Base-by-base conservation (phyloP, 1,284 basidiomycete species). In the Moesziomyces sp. region DNA sequence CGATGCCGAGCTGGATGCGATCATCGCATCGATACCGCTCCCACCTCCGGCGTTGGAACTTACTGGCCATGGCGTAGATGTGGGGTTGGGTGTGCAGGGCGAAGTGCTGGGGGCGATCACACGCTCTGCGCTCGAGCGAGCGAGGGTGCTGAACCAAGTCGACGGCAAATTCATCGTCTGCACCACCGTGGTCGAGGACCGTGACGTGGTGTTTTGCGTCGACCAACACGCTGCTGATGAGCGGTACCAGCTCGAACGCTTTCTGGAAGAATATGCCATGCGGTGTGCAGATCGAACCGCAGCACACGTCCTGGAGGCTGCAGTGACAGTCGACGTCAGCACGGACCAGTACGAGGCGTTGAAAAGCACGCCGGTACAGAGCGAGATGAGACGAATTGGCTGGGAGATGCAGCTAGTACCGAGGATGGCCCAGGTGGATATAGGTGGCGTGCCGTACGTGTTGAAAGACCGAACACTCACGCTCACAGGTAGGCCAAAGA, bases 191-290 rank as follows among this genome's bases (percentile, higher is more conserved):
- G 50, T 48, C 8, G 1, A n/a, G 3, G 14, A 24, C 16, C 38
- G 47, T 45, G 10, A 83, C 19, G 70, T 78, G 0, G 72, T 97
- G 34, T 87, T 94, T 26, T 87, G 97, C 59, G 88, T 98, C 46
- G 95, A 98, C 85, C 95, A 98, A 84, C 95, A 98, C 82, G 95
- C 95, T 5, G 95, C 94, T 9, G 93, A 97, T 81, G 72, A 98
- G 85, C 89, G 95, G 10, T 86, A 95, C 30, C 89, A 93, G 23
- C 91, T 97, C 49, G 95, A 98, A 84, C 86, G 86, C n/a, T 91
- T 93, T 80, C 86, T 95, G 58, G 87, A 87, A 67, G 88, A 90
- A 54, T 84, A 93, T 21, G 92, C 91, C n/a, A 43, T 2, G 1
- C 51, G 61, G 38, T 64, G 71, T 13, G 40, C 19, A 9, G 51